These are phyloP conservation scores for Xylogone sp. DNA, from an alignment of 2,329 filamentous ascomycete genomes.

Conservation along the genomic window DNA sequence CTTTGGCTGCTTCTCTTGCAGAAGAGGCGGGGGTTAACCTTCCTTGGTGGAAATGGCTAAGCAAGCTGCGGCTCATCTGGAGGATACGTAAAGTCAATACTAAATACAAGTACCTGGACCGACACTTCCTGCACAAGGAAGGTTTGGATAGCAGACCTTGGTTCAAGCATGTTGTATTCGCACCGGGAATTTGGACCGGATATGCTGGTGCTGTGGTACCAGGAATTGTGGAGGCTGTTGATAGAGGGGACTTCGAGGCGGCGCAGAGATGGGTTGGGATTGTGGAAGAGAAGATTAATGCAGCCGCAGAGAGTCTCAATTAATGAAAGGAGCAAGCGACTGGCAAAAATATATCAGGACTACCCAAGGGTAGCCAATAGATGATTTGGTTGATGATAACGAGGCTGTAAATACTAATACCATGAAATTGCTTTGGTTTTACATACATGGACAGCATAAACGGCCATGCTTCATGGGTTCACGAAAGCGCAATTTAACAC, in stretches of 20 bases:
- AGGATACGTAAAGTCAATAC: conserved; percentile 66
- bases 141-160: conserved; percentile 77
- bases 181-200: conserved; percentile 86
- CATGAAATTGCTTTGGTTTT: too few relatives aligned
- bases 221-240: conserved; percentile 59
- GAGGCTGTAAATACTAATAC: too few relatives aligned
- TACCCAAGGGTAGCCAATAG: too few relatives aligned
- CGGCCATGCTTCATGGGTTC: too few relatives aligned
- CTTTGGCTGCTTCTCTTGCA: conserved; percentile 21
- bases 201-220: conserved; percentile 74
- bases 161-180: conserved; percentile 96
- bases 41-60: conserved; percentile 77
- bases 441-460: too few relatives aligned
- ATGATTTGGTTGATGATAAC: too few relatives aligned
- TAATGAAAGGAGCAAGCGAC: conserved; percentile 6
- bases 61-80: conserved; percentile 59
- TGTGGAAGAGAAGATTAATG: conserved; percentile 47
- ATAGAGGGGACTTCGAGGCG: conserved; percentile 53
- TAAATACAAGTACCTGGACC: conserved; percentile 81
- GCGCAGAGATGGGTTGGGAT: conserved; percentile 57
- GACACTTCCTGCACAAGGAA: conserved; percentile 69
- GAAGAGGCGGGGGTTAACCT: conserved; percentile 48
- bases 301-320: conserved; percentile 40
- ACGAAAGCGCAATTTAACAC: too few relatives aligned
- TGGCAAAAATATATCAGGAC: not conserved